Evolutionary conservation across 106 monocot species (phyloP).

Genomic region (Triglochin maritima): DNA sequence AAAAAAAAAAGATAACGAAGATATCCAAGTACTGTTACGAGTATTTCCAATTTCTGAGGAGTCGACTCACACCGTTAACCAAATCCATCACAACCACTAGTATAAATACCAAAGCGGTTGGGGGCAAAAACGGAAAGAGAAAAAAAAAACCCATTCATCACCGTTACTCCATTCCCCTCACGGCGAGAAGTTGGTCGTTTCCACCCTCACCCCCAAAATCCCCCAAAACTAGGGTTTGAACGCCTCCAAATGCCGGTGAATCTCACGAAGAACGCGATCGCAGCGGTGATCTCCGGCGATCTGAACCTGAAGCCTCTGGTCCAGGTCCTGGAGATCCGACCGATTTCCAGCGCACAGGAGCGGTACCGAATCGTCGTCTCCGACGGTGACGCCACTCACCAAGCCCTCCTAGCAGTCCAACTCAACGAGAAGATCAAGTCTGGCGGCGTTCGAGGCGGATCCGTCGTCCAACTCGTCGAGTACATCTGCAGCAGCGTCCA

Average conservation of each 20-base stretch:
- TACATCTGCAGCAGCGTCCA: conserved; percentile 67
- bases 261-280: conserved; percentile 61
- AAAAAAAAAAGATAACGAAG: no score
- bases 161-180: no score
- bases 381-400: conserved; percentile 48
- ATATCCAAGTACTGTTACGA: no score
- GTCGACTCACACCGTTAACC: no score
- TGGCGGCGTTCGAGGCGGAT: conserved; percentile 36
- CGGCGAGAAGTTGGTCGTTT: background rate
- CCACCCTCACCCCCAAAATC: background rate
- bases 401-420: conserved; percentile 67
- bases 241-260: conserved; percentile 28
- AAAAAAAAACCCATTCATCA: no score
- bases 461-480: conserved; percentile 78
- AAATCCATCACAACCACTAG: no score
- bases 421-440: conserved; percentile 37
- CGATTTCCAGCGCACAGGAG: conserved; percentile 28
- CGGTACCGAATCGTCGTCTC: conserved; percentile 60
- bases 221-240: no score
- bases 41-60: no score
- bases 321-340: conserved; percentile 57
- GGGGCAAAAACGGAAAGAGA: no score
- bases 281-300: conserved; percentile 47
- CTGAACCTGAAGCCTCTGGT: conserved; percentile 77
- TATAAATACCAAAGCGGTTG: no score